Evolutionary conservation across 257 asterid genomes (phyloP).

Genomic region (Perilla frutescens): DNA sequence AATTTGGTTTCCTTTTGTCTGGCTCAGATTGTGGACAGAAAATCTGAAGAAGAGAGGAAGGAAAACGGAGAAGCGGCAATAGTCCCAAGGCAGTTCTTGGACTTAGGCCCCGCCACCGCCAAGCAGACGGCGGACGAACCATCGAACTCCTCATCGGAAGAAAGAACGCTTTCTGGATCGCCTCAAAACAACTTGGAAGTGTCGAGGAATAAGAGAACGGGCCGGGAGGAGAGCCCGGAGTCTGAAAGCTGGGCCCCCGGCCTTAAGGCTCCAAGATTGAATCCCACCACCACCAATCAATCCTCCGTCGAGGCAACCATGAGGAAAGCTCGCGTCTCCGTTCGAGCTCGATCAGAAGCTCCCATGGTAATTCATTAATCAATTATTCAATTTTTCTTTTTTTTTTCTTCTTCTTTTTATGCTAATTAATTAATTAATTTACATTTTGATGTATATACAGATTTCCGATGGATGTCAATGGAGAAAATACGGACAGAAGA

Average conservation of each 20-base stretch:
- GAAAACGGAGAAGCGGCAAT: constrained; percentile 31
- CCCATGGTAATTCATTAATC: constrained; percentile 58
- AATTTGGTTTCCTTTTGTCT: too few relatives aligned
- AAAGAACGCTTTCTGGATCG: constrained; percentile 76
- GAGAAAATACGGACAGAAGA: constrained; percentile 96
- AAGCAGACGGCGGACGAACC: constrained; percentile 46
- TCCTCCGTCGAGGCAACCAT: constrained; percentile 71
- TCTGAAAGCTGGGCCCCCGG: constrained; percentile 70
- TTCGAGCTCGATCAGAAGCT: constrained; percentile 97
- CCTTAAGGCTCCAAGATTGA: constrained; percentile 55
- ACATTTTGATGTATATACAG: constrained; percentile 37
- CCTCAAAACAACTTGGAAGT: constrained; percentile 40
- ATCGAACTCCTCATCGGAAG: constrained; percentile 74
- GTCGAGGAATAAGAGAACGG: constrained; percentile 48
- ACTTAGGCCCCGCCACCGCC: constrained; percentile 42
- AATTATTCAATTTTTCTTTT: not conserved
- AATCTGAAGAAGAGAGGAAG: constrained; percentile 42
- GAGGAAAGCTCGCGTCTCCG: constrained; percentile 98
- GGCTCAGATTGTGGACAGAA: constrained; percentile 38
- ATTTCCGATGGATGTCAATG: constrained; percentile 97
- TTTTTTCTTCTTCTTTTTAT: not conserved
- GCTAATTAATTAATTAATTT: not conserved
- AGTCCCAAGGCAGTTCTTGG: constrained; percentile 73
- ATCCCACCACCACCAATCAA: constrained; percentile 33
- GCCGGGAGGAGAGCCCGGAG: constrained; percentile 76